Evolutionary conservation across 2,329 filamentous ascomycete genomes (phyloP).

Genomic region (Fusarium sp.): DNA sequence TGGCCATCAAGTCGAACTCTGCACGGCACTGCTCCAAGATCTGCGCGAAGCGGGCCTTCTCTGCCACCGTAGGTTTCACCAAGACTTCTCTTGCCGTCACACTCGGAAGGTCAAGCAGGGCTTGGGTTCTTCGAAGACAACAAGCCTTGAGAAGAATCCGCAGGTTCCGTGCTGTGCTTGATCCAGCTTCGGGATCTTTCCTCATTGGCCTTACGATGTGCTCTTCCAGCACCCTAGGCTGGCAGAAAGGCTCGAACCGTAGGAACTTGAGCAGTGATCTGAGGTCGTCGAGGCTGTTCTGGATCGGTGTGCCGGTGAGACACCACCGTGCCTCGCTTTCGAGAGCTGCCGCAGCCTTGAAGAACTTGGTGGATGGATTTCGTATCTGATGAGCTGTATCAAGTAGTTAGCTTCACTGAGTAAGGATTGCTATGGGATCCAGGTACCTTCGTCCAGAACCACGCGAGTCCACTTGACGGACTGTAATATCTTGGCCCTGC

Average conservation of each 20-base stretch:
- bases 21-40: not conserved
- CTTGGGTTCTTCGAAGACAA: not conserved
- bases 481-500: constrained; percentile 42
- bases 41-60: rapidly evolving
- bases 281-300: constrained; percentile 65
- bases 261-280: constrained; percentile 31
- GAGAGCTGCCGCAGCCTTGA: constrained; percentile 56
- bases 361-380: constrained; percentile 56
- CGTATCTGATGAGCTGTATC: constrained; percentile 59
- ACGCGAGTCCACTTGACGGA: constrained; percentile 55
- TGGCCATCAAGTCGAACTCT: not conserved
- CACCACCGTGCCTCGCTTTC: constrained; percentile 62
- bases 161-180: not conserved
- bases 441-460: constrained; percentile 58
- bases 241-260: not conserved
- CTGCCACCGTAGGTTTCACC: not conserved
- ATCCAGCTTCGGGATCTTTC: rapidly evolving
- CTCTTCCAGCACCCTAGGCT: constrained; percentile 1
- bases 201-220: not conserved
- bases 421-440: too few relatives aligned
- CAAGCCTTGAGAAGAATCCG: not conserved
- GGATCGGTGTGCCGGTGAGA: constrained; percentile 65
- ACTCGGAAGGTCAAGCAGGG: rapidly evolving
- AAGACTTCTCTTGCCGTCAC: rapidly evolving
- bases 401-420: not conserved